Conservation (phyloP, 306 rosid genomes). For the Malus sieversii region DNA sequence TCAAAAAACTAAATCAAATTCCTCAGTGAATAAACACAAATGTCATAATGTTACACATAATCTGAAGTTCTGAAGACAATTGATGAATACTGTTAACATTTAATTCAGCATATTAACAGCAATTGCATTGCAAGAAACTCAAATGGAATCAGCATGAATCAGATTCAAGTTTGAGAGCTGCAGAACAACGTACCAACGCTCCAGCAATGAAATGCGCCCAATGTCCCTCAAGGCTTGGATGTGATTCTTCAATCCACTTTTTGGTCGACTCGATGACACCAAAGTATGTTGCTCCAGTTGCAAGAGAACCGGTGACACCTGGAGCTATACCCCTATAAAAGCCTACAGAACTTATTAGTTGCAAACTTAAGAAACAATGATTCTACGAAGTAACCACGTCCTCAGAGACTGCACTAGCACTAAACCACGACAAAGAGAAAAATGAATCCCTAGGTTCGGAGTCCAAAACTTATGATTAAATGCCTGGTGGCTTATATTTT, state of each 20-base stretch:
- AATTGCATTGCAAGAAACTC: conserved; percentile 7
- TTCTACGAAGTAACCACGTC: neutral
- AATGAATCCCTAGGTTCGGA: neutral
- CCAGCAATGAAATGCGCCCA: conserved; percentile 96
- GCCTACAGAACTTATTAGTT: conserved; percentile 39
- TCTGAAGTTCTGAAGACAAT: conserved; percentile 2
- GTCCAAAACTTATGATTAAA: neutral
- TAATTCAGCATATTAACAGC: neutral
- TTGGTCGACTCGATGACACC: conserved; percentile 86
- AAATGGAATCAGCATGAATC: conserved; percentile 8
- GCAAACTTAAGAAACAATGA: neutral
- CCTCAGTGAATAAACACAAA: neutral
- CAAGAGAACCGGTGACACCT: conserved; percentile 83
- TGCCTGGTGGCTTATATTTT: neutral
- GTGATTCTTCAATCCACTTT: conserved; percentile 82
- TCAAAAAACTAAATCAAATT: neutral
- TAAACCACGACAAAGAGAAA: neutral
- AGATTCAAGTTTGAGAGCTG: conserved; percentile 9
- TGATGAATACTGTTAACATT: neutral
- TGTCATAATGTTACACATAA: neutral
- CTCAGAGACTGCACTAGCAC: neutral
- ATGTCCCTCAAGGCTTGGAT: conserved; percentile 73
- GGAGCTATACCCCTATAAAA: conserved; percentile 82
- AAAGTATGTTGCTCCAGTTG: conserved; percentile 92
- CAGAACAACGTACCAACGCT: conserved; percentile 64